Evolutionary conservation across 2,329 filamentous ascomycete species (phyloP).

Genomic region (Ophiostoma ulmi): DNA sequence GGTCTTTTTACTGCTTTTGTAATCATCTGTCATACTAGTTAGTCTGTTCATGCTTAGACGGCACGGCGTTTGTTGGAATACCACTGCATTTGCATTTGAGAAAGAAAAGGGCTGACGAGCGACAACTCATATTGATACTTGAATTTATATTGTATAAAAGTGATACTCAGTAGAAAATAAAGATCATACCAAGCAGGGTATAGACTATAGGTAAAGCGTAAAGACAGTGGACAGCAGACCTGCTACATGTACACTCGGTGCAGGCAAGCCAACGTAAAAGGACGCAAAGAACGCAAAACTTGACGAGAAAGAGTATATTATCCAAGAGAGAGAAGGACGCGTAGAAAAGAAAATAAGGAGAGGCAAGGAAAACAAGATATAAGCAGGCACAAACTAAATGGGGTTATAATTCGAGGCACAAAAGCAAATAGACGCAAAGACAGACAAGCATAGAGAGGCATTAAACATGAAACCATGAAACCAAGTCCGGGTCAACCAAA

Average conservation of each 20-base stretch:
- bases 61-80: slow-evolving; percentile 20
- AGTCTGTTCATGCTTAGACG: slow-evolving; percentile 4
- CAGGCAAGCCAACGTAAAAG: slow-evolving; percentile 19
- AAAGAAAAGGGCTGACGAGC: slow-evolving; percentile 23
- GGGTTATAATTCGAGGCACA: slow-evolving; percentile 19
- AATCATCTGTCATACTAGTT: slow-evolving; percentile 7
- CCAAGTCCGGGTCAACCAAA: slow-evolving; percentile 3
- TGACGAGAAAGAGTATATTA: slow-evolving; percentile 13
- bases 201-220: slow-evolving; percentile 15
- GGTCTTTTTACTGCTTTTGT: not conserved
- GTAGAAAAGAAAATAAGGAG: not conserved
- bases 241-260: not conserved
- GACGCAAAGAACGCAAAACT: slow-evolving; percentile 18
- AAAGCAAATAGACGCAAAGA: slow-evolving; percentile 12
- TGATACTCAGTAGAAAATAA: not conserved
- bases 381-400: not conserved
- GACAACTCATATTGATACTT: slow-evolving; percentile 29
- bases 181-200: not conserved
- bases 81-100: slow-evolving; percentile 9
- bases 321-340: not conserved
- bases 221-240: slow-evolving; percentile 6
- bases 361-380: not conserved
- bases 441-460: not conserved
- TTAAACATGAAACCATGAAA: slow-evolving; percentile 15
- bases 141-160: not conserved